Percentiles rank a stretch among this genome's conserved stretches.
These are phyloP conservation scores for Phoma sp. DNA, from an alignment of 2,329 filamentous ascomycete species.

Conservation along the genomic window DNA sequence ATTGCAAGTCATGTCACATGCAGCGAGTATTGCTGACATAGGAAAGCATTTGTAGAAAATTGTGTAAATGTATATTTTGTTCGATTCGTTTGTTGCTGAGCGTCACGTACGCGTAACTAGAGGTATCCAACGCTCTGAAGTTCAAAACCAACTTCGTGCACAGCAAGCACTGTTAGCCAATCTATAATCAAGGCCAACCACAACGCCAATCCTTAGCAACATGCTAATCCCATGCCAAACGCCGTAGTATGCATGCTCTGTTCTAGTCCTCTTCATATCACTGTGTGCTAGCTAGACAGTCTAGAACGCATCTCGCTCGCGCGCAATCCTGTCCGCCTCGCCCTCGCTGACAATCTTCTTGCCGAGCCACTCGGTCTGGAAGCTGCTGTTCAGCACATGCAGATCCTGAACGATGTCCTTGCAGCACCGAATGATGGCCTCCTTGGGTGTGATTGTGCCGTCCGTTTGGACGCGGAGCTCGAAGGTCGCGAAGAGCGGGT, in stretches of 20 bases:
- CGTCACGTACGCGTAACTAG: background rate
- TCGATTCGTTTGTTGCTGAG: background rate
- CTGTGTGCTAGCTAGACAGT: background rate
- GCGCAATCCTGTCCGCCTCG: slow-evolving; percentile 39
- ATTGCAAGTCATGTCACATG: background rate
- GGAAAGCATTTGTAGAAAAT: background rate
- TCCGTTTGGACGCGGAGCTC: slow-evolving; percentile 89
- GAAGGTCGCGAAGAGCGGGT: slow-evolving; percentile 57
- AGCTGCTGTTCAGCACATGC: slow-evolving; percentile 80
- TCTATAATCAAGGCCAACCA: background rate
- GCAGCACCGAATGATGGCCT: slow-evolving; percentile 81
- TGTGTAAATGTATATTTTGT: background rate
- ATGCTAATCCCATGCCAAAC: slow-evolving; percentile 12
- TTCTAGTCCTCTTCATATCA: background rate
- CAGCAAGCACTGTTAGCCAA: background rate
- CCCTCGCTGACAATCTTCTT: slow-evolving; percentile 47
- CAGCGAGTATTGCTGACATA: background rate
- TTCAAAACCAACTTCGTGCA: background rate
- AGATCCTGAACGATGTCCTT: slow-evolving; percentile 83
- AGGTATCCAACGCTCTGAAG: background rate
- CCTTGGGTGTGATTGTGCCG: slow-evolving; percentile 84
- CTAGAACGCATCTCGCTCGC: slow-evolving; percentile 41
- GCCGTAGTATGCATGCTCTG: slow-evolving; percentile 11
- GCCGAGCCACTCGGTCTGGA: slow-evolving; percentile 75
- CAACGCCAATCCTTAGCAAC: slow-evolving; percentile 14